A percentile compares a stretch with the other conserved stretches of the same genome.
Conservation (phyloP, 1,139 yeast species). For the Hansenula anomala region DNA sequence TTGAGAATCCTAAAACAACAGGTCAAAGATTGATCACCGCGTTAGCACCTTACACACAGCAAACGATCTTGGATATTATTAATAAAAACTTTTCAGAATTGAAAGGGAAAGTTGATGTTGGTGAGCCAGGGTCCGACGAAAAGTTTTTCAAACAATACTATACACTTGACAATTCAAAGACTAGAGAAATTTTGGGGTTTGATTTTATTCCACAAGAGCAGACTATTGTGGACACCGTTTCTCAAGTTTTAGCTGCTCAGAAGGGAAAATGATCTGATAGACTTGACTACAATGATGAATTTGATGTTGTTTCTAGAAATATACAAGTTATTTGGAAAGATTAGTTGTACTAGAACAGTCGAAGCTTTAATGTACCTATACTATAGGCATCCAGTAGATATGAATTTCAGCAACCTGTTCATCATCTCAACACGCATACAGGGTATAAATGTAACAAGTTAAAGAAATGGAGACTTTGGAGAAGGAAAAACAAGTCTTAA, state of each 20-base stretch:
- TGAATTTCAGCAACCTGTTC: too few species aligned
- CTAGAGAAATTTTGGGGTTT: conserved; percentile 30
- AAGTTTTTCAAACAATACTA: background rate
- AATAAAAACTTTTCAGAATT: conserved; percentile 30
- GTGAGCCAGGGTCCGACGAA: conserved; percentile 9
- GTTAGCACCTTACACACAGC: conserved; percentile 25
- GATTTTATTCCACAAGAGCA: conserved; percentile 29
- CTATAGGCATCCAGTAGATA: too few species aligned
- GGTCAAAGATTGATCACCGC: conserved; percentile 27
- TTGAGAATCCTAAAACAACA: background rate
- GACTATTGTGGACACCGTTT: conserved; percentile 34
- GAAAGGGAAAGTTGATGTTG: conserved; percentile 25
- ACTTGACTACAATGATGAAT: too few species aligned
- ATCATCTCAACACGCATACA: too few species aligned
- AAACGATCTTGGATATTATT: conserved; percentile 27
- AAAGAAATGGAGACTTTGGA: too few species aligned
- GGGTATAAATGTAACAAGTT: too few species aligned
- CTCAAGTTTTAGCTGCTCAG: conserved; percentile 27
- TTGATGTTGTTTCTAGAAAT: too few species aligned
- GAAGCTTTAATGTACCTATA: too few species aligned
- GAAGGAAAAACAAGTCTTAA: too few species aligned
- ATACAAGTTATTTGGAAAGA: too few species aligned
- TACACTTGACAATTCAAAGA: conserved; percentile 27
- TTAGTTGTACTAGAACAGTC: too few species aligned
- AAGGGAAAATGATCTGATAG: too few species aligned